Base-by-base conservation (phyloP, 2,329 filamentous ascomycete genomes). In the Trichoderma asperellum region DNA sequence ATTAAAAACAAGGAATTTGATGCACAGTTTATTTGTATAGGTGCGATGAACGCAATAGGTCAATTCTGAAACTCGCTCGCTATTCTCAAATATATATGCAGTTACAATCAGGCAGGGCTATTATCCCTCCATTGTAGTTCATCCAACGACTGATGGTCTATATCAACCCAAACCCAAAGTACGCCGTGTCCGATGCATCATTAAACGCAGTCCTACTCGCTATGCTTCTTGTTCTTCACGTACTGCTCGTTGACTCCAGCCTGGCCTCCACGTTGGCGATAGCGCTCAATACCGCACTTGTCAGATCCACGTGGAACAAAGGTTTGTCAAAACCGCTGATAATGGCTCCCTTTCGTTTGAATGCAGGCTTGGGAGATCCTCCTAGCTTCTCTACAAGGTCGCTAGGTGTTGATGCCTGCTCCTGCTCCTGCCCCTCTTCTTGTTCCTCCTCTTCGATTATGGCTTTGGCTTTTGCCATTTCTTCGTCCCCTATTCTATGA, bases 281-380 rank as follows among this genome's bases (percentile, higher is more conserved):
- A 2, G 94, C 95, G 74, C 91, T 93, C 79, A 97, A 92, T 74
- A 98, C 81, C 7, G 96, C 96, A 75, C 90, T 94, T 4, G 93
- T 96, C 63, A 98, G 81, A 78, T 98, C 96, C 65, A 97, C 88
- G 77, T 99, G 96, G 87, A 99, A 98, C 73, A 97, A 87, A 5
- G 96, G 95, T 74, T 92, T 84, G 79, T 97, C 96, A 72, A 96
- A 82, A n/a, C 95, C 92, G 73, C 94, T 91, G 18, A 98, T 89
- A 5, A 92, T 86, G 1, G 91, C 90, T 34, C 77, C 85, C 73
- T 83, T 85, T 75, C 85, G 84, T 68, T 79, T 82, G 40, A 76
- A 71, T 65, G 76, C 72, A 18, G 69, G 21, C 29, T 65, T 58
- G 11, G 43, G 52, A 16, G 77, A 77, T 43, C 83, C 76, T 70